These are phyloP conservation scores for Diaporthe helianthi DNA, from an alignment of 2,329 filamentous ascomycete genomes.

Conservation along the genomic window DNA sequence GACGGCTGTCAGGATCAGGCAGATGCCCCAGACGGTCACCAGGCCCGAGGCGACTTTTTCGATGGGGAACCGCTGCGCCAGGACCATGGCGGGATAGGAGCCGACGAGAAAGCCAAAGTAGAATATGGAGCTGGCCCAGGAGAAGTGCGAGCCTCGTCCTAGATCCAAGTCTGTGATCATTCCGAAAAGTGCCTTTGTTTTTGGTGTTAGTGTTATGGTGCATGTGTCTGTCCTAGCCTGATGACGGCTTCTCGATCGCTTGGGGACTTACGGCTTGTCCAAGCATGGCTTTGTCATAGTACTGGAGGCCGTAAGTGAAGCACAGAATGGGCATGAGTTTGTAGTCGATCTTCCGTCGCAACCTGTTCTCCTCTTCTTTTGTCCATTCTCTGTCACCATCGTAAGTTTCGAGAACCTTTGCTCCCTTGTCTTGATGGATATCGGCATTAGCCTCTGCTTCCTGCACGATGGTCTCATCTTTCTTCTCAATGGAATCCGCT, in stretches of 20 bases:
- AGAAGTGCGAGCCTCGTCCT: constrained; percentile 50
- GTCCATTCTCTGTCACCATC: constrained; percentile 52
- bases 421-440: constrained; percentile 15
- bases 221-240: background rate
- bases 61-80: constrained; percentile 53
- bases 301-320: constrained; percentile 53
- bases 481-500: background rate
- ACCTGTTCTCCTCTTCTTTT: constrained; percentile 49
- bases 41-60: constrained; percentile 51
- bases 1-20: constrained; percentile 47
- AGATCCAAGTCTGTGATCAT: constrained; percentile 50
- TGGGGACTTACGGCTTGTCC: constrained; percentile 54
- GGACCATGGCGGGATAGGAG: constrained; percentile 50
- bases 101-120: constrained; percentile 58
- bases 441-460: background rate
- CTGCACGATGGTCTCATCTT: background rate
- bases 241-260: background rate
- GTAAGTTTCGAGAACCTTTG: constrained; percentile 49
- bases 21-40: constrained; percentile 47
- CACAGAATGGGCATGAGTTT: constrained; percentile 54
- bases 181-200: constrained; percentile 50
- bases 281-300: constrained; percentile 61
- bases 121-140: constrained; percentile 53
- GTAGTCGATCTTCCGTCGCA: constrained; percentile 51
- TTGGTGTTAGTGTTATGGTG: background rate